Conservation (phyloP, 306 rosid genomes). For the Casuarina cunninghamiana region DNA sequence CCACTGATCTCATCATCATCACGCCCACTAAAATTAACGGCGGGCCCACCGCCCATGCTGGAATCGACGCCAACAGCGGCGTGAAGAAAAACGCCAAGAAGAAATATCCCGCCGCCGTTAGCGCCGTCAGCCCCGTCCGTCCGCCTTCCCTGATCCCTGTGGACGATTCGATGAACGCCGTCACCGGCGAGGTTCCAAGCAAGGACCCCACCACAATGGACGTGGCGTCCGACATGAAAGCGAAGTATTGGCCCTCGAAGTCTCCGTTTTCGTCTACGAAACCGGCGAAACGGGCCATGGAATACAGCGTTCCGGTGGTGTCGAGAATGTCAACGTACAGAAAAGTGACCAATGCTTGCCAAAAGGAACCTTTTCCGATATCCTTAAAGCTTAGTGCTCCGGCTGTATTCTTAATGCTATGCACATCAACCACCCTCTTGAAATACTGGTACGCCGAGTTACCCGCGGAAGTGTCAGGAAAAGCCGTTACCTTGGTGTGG, state of each 20-base stretch:
- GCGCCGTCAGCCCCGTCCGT: slow-evolving; percentile 81
- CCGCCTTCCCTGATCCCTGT: slow-evolving; percentile 98
- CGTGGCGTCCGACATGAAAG: slow-evolving; percentile 96
- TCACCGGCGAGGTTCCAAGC: slow-evolving; percentile 89
- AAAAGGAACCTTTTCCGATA: slow-evolving; percentile 60
- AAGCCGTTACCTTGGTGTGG: slow-evolving; percentile 70
- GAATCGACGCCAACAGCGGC: slow-evolving; percentile 92
- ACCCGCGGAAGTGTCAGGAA: slow-evolving; percentile 61
- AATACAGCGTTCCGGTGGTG: slow-evolving; percentile 84
- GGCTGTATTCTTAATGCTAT: slow-evolving; percentile 67
- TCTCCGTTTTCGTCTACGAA: slow-evolving; percentile 64
- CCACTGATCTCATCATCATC: slow-evolving; percentile 92
- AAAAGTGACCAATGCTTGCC: slow-evolving; percentile 90
- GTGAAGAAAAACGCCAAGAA: slow-evolving; percentile 79
- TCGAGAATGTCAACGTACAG: slow-evolving; percentile 85
- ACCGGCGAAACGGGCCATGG: slow-evolving; percentile 96
- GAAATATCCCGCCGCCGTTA: slow-evolving; percentile 71
- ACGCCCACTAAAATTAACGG: slow-evolving; percentile 95
- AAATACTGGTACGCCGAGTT: slow-evolving; percentile 62
- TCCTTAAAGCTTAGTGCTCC: slow-evolving; percentile 76
- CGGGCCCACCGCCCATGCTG: slow-evolving; percentile 99
- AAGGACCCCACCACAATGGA: slow-evolving; percentile 85
- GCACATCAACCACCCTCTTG: slow-evolving; percentile 78
- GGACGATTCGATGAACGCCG: slow-evolving; percentile 82
- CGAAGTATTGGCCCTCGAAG: slow-evolving; percentile 91